Evolutionary conservation across 176 grass and related monocot genomes (phyloP).

Genomic region (Microstegium vimineum): DNA sequence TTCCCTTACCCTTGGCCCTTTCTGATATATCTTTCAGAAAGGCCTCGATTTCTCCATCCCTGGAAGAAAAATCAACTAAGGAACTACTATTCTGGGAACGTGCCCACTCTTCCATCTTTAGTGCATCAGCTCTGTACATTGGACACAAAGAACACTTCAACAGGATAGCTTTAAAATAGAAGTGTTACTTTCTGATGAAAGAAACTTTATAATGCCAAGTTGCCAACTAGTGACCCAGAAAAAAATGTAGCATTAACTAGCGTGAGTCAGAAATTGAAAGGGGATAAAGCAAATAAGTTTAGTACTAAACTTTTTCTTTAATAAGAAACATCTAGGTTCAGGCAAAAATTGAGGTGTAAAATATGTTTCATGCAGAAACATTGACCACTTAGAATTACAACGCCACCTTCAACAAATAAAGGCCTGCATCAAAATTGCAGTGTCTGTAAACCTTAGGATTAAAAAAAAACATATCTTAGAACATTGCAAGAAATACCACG

Average conservation of each 20-base stretch:
- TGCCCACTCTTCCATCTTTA: slow-evolving; percentile 93
- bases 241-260: background rate
- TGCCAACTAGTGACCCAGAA: slow-evolving; percentile 16
- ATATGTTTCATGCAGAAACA: slow-evolving; percentile 2
- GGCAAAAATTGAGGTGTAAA: background rate
- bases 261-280: slow-evolving; percentile 2
- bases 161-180: slow-evolving; percentile 4
- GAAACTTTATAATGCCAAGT: slow-evolving; percentile 5
- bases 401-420: background rate
- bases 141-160: slow-evolving; percentile 27
- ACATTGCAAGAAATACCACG: background rate
- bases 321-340: background rate
- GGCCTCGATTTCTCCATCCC: slow-evolving; percentile 80
- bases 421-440: background rate
- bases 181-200: slow-evolving; percentile 6
- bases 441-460: background rate
- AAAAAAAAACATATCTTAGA: background rate
- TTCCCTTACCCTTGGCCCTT: slow-evolving; percentile 78
- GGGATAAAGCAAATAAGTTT: background rate
- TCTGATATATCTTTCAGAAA: slow-evolving; percentile 88
- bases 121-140: slow-evolving; percentile 50
- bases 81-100: slow-evolving; percentile 66
- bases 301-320: background rate
- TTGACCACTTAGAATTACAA: background rate
- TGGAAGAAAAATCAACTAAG: slow-evolving; percentile 77